Evolutionary conservation across 805 yeast genomes (phyloP).

Genomic region (Jamesozyma hellenica): DNA sequence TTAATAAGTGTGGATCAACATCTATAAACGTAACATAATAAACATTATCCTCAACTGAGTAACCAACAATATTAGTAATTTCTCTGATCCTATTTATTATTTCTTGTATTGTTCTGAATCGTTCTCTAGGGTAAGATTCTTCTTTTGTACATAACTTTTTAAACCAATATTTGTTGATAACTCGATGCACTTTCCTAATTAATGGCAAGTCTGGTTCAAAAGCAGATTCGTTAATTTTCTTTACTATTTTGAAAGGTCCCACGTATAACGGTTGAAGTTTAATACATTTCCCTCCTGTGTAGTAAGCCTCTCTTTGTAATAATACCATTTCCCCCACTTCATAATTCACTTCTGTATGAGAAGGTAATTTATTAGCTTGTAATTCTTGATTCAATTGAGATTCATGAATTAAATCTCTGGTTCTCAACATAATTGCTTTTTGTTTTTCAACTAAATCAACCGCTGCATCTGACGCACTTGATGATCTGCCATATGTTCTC

Average conservation of each 20-base stretch:
- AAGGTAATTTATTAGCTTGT: neutral
- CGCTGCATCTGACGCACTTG: too few species aligned
- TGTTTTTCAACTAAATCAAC: conserved; percentile 1
- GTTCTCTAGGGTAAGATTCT: too few species aligned
- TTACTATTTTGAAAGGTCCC: conserved; percentile 7
- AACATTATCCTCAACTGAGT: too few species aligned
- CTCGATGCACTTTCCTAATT: conserved; percentile 2
- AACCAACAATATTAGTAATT: too few species aligned
- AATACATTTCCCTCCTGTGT: conserved; percentile 1
- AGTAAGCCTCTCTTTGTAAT: conserved; percentile 6
- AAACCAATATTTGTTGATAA: conserved; percentile 2
- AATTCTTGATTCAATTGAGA: conserved; percentile 1
- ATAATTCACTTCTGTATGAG: neutral
- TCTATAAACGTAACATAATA: too few species aligned
- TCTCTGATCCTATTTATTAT: too few species aligned
- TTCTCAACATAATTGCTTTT: neutral
- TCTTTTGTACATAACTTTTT: neutral
- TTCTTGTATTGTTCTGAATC: too few species aligned
- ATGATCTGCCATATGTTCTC: too few species aligned
- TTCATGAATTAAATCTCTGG: conserved; percentile 1
- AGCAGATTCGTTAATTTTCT: conserved; percentile 2
- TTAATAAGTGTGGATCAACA: too few species aligned
- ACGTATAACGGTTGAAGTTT: neutral
- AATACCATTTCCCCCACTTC: conserved; percentile 4
- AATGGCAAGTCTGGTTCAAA: conserved; percentile 7